phyloP scores from a whole-genome alignment of 352 stramenopile species.

The Phytophthora fragariae region DNA sequence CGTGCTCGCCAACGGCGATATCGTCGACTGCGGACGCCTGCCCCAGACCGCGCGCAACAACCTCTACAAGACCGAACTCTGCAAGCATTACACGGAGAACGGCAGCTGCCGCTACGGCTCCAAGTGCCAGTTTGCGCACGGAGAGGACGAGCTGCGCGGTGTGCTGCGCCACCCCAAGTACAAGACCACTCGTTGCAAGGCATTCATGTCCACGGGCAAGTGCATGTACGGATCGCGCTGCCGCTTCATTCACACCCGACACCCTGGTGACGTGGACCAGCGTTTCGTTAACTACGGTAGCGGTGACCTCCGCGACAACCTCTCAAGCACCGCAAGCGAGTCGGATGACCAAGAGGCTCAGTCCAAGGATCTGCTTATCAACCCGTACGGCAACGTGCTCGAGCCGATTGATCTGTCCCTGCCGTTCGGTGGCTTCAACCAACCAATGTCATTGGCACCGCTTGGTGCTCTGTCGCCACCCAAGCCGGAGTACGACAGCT shows the following conservation, averaged over 20 bases:
- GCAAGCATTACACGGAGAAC: slow-evolving; percentile 89
- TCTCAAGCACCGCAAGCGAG: slow-evolving; percentile 72
- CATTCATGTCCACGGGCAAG: slow-evolving; percentile 82
- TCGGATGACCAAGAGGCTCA: slow-evolving; percentile 66
- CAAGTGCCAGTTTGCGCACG: slow-evolving; percentile 93
- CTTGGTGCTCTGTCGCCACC: slow-evolving; percentile 40
- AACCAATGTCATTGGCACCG: slow-evolving; percentile 64
- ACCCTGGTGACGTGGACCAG: slow-evolving; percentile 46
- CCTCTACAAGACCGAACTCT: slow-evolving; percentile 93
- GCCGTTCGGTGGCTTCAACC: slow-evolving; percentile 67
- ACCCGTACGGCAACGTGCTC: slow-evolving; percentile 68
- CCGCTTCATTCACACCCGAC: slow-evolving; percentile 83
- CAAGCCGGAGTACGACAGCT: slow-evolving; percentile 47
- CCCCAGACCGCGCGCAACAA: slow-evolving; percentile 86
- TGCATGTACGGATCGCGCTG: slow-evolving; percentile 91
- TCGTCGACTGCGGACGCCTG: slow-evolving; percentile 81
- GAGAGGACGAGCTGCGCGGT: slow-evolving; percentile 82
- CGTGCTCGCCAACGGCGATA: slow-evolving; percentile 87
- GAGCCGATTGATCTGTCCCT: slow-evolving; percentile 70
- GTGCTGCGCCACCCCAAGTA: slow-evolving; percentile 92
- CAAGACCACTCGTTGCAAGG: slow-evolving; percentile 93
- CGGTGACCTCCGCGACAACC: slow-evolving; percentile 51
- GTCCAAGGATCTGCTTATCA: slow-evolving; percentile 66
- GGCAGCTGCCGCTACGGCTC: slow-evolving; percentile 88
- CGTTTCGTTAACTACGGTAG: slow-evolving; percentile 42